Evolutionary conservation across 495 filamentous ascomycete species (phyloP).

Genomic region (Schizothecium vesticola): DNA sequence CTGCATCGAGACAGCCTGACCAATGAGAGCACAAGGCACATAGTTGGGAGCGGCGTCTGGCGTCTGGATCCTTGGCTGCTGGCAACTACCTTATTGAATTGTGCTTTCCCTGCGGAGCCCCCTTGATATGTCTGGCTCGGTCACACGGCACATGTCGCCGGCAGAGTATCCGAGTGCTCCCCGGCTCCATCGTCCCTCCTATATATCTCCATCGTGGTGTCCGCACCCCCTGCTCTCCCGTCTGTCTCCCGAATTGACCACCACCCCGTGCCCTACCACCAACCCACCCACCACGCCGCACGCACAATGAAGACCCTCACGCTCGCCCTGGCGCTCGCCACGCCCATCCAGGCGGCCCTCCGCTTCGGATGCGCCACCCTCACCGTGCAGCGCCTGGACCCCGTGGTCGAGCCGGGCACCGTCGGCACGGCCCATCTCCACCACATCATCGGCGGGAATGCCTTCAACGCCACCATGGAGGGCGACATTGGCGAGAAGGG

Average conservation of each 20-base stretch:
- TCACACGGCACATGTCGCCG: not conserved
- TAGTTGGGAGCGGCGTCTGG: not conserved
- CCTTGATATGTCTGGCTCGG: not conserved
- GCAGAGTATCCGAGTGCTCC: not conserved
- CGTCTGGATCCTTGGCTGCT: not conserved
- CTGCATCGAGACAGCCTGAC: not conserved
- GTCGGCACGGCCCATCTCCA: constrained; percentile 43
- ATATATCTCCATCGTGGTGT: not conserved
- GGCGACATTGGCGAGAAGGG: constrained; percentile 41
- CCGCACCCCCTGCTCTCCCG: not conserved
- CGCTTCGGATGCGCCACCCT: constrained; percentile 45
- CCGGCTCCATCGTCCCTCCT: not conserved
- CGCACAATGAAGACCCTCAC: constrained; percentile 42
- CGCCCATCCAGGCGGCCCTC: constrained; percentile 37
- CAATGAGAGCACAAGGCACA: not conserved
- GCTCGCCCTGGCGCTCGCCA: constrained; percentile 33
- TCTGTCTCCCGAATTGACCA: not conserved
- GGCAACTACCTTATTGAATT: not conserved
- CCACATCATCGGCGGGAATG: constrained; percentile 46
- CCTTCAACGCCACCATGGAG: constrained; percentile 43
- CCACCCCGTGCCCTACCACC: not conserved
- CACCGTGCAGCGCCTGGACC: constrained; percentile 42
- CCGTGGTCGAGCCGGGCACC: constrained; percentile 38
- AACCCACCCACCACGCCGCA: not conserved
- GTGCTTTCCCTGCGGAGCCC: not conserved